Evolutionary conservation across 78 protist species (phyloP), one percentile per base, ranked within the genome.

Genomic region (Chrysochromulina tobinii): DNA sequence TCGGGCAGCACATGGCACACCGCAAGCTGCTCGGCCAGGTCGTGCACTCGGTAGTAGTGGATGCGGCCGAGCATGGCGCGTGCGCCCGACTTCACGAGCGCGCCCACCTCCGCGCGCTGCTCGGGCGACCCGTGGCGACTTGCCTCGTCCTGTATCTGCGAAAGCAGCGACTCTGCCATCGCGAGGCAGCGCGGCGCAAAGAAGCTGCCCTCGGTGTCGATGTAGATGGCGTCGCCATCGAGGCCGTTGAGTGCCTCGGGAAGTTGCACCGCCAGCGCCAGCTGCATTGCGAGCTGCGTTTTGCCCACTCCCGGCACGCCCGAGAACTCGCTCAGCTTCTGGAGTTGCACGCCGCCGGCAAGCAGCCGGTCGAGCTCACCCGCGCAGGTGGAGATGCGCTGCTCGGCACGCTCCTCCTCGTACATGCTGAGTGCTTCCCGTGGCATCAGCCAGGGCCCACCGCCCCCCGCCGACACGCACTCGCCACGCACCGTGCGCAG

Each of bases 261-360:
- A 6, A 92, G 61, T 27, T 91, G 93, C 48, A 92, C 94, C 18
- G 3, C 53, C 21, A 93, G 48, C 15, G 91, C 27, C 17, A 94
- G 88, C 72, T 94, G 96, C 91, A 94, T 67, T 21, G 54, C 77
- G 23, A 93, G 1, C 64, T 93, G 93, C 59, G 94, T 93, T 68
- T 93, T 93, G 84, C 94, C 94, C 51, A 51, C 83, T n/a, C 94
- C 94, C 38, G 94, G 94, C 54, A 58, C 93, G 81, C 94, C 94
- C 27, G 90, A 12, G 11, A 93, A 2, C 75, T 93, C 95, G 1
- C 94, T 93, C 15, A 93, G 21, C n/a, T 23, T n/a, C 17, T 83
- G 58, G 17, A 4, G n/a, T n/a, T 17, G 87, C 5, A 93, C n/a
- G 57, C 95, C 95, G 61, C 93, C 93, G 50, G 81, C 89, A 11